Percentiles rank a stretch among this genome's conserved stretches.
Evolutionary conservation across 1,139 yeast genomes (phyloP).

Genomic region (Eremothecium gossypii): DNA sequence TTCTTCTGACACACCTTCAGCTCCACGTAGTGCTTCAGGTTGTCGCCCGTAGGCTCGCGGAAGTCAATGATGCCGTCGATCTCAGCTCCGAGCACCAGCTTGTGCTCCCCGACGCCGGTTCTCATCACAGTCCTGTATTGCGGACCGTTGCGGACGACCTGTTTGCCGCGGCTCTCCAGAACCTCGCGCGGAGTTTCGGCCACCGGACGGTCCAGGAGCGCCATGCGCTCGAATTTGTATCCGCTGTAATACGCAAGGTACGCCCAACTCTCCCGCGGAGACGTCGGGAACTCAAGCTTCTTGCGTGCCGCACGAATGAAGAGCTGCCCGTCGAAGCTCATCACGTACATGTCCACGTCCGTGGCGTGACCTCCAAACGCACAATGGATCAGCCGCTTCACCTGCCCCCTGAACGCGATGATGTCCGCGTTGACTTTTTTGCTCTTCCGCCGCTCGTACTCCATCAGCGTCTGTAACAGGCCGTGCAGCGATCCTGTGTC

Average conservation of each 20-base stretch:
- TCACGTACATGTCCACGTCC: conserved; percentile 53
- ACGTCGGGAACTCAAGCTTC: conserved; percentile 22
- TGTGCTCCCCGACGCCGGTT: conserved; percentile 72
- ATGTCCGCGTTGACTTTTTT: conserved; percentile 52
- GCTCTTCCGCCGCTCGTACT: conserved; percentile 44
- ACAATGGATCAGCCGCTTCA: conserved; percentile 33
- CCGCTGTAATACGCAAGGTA: conserved; percentile 47
- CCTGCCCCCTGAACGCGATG: conserved; percentile 75
- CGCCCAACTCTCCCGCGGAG: conserved; percentile 33
- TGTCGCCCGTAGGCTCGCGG: conserved; percentile 44
- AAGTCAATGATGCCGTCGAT: conserved; percentile 85
- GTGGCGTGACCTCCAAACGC: conserved; percentile 31
- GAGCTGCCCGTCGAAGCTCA: conserved; percentile 72
- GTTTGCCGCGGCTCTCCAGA: conserved; percentile 55
- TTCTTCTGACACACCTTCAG: too few relatives aligned
- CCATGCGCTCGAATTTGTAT: conserved; percentile 73
- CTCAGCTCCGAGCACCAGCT: conserved; percentile 75
- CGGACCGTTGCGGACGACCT: conserved; percentile 57
- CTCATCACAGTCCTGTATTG: conserved; percentile 71
- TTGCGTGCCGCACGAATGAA: conserved; percentile 58
- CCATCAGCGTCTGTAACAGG: conserved; percentile 45
- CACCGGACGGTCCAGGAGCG: conserved; percentile 75
- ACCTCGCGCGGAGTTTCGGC: conserved; percentile 51
- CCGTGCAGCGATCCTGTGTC: conserved; percentile 42
- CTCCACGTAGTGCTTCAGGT: conserved; percentile 72